Evolutionary conservation across 2,329 filamentous ascomycete species (phyloP), one percentile per base, ranked within the genome.

Genomic region (Xylaria arbuscula): DNA sequence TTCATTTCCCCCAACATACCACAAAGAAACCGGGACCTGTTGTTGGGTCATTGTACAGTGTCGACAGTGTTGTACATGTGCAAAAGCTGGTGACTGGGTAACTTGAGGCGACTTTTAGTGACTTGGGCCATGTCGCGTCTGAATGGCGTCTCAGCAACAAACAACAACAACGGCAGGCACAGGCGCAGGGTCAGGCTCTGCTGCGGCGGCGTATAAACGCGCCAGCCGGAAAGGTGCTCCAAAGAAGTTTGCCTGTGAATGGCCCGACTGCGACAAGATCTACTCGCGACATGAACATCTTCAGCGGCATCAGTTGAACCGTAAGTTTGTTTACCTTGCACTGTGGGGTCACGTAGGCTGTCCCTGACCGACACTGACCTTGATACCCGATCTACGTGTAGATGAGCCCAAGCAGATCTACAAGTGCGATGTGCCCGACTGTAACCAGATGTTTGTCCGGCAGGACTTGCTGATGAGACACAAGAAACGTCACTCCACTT

Each of bases 231-330:
- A 84, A 68, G 83, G 83, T 38, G 85, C 85, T 1, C 81, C 83
- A 10, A 80, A 83, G 28, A 81, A 82, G 64, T 91, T 90, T 73
- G 80, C 83, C 66, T 95, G 92, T 79, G 87, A 88, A 22, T 88
- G 90, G 78, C 86, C 89, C 54, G 89, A 88, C 45, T 96, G 92
- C 79, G 90, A 90, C 72, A 94, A 94, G 84, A 86, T 90, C 67
- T 95, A 95, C 79, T 93, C 92, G 62, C 85, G 92, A 69, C 91
- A 92, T 9, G 92, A 95, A 79, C 92, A 95, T 80, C 84, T 95
- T 65, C 93, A 94, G 80, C 85, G 92, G 58, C 92, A 95, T 80
- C 91, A 94, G 81, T 79, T 95, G 76, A 95, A 95, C 77, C 92
- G 92, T 94, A 85, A 57, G 55, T 63, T 45, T 48, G 57, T 62